Evolutionary conservation across 2,329 filamentous ascomycete genomes (phyloP).

Genomic region (Colletotrichum brevisporum): DNA sequence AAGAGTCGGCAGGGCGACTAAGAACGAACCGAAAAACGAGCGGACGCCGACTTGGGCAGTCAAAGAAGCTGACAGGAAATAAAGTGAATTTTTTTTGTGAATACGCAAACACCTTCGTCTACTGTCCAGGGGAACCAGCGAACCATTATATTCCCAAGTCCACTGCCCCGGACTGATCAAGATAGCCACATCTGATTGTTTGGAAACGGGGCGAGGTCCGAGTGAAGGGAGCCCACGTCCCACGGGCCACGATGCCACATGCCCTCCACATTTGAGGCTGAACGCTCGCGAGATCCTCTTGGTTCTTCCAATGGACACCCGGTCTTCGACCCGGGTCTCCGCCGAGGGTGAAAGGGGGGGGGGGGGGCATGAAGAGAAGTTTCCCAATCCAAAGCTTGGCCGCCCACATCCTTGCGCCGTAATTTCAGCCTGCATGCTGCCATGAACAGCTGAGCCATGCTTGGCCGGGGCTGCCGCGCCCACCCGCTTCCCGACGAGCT

Average conservation of each 20-base stretch:
- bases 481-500: too few relatives aligned
- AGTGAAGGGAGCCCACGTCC: background rate
- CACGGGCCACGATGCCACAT: background rate
- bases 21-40: background rate
- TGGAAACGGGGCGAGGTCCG: background rate
- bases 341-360: background rate
- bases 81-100: background rate
- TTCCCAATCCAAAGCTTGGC: slow-evolving; percentile 8
- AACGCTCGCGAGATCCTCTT: background rate
- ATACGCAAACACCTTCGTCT: background rate
- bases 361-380: background rate
- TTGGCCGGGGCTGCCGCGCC: background rate
- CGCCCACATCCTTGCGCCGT: background rate
- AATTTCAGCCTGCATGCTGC: slow-evolving; percentile 13
- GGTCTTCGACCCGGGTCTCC: background rate
- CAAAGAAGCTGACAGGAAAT: background rate
- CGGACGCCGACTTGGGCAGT: slow-evolving; percentile 5
- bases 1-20: too few relatives aligned
- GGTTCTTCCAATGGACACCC: slow-evolving; percentile 12
- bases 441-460: background rate
- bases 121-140: background rate
- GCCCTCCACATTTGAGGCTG: slow-evolving; percentile 22
- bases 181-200: background rate
- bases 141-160: background rate
- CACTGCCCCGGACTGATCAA: background rate